Conservation (phyloP, 345 rosid species). For the Passiflora organensis region DNA sequence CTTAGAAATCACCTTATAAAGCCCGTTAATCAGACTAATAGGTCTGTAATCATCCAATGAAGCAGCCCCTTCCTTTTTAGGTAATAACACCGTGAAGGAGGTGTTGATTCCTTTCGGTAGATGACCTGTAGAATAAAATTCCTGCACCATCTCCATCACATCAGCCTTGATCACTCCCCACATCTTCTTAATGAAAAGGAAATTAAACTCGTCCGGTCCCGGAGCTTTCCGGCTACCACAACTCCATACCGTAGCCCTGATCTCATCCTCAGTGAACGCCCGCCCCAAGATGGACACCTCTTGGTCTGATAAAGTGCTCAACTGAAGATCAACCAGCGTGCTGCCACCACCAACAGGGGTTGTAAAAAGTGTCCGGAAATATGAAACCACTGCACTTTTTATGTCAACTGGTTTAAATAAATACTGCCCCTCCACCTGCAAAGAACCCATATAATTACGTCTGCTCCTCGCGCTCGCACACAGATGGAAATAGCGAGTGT, state of each 20-base stretch:
- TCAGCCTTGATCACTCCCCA: background rate
- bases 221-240: background rate
- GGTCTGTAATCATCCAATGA: background rate
- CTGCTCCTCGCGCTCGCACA: background rate
- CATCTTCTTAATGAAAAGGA: background rate
- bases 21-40: background rate
- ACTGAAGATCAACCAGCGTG: background rate
- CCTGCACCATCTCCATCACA: background rate
- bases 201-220: constrained; percentile 2
- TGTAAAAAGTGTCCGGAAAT: background rate
- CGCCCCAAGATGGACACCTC: background rate
- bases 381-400: background rate
- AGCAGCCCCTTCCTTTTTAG: background rate
- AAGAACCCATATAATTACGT: background rate
- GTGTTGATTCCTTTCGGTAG: background rate
- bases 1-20: background rate
- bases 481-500: background rate
- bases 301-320: background rate
- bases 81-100: background rate
- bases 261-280: background rate
- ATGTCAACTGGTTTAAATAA: too few relatives aligned
- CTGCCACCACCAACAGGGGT: background rate
- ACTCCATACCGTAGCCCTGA: background rate
- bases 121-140: background rate
- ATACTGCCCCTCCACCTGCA: background rate